phyloP scores from a whole-genome alignment of 75 land plant genomes.

The Pinus albicaulis region DNA sequence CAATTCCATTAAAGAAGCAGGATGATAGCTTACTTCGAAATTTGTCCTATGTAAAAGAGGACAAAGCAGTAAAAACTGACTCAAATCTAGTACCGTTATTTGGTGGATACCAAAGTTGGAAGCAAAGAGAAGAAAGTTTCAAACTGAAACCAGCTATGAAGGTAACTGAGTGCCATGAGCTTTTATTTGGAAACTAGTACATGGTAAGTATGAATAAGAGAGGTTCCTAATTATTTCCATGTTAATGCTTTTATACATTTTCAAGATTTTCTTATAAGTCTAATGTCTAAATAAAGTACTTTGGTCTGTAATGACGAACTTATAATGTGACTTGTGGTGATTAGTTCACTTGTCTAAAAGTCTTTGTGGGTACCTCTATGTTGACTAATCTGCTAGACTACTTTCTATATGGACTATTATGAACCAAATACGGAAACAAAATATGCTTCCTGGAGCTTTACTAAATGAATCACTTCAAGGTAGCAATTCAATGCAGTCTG shows the following conservation, averaged over 20 bases:
- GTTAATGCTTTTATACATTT: not conserved
- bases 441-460: not conserved
- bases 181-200: not conserved
- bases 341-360: not conserved
- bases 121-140: conserved; percentile 72
- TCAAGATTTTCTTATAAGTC: too few relatives aligned
- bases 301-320: not conserved
- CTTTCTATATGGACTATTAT: not conserved
- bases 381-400: not conserved
- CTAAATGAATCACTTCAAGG: not conserved
- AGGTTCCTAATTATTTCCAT: not conserved
- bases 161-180: conserved; percentile 25
- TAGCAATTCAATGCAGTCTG: too few relatives aligned
- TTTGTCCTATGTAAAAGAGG: conserved; percentile 49
- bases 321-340: not conserved
- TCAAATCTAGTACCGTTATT: conserved; percentile 49
- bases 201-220: not conserved
- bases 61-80: conserved; percentile 16
- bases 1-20: conserved; percentile 39
- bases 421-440: not conserved
- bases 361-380: not conserved
- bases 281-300: too few relatives aligned
- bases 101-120: conserved; percentile 79
- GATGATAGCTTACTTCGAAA: conserved; percentile 32
- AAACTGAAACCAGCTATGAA: conserved; percentile 61